These are phyloP conservation scores for Pelargonium cotyledonis DNA, from an alignment of 441 rosid species.

Conservation along the genomic window DNA sequence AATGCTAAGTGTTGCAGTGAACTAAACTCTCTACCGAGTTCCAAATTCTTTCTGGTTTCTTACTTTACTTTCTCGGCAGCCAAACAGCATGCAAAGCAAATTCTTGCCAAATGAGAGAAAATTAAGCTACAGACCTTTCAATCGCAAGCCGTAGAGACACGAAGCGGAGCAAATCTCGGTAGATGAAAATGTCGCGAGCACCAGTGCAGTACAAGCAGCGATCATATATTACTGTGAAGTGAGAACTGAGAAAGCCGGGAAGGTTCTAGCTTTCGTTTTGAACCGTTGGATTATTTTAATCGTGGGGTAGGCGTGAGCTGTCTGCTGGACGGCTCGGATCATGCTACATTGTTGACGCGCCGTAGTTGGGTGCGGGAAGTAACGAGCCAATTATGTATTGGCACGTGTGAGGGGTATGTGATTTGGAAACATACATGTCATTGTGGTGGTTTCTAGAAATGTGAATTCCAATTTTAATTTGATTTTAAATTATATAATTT, in stretches of 20 bases:
- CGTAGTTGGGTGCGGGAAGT: background rate
- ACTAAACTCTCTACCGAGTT: too few relatives aligned
- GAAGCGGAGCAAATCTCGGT: too few relatives aligned
- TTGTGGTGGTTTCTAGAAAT: background rate
- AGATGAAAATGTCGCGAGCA: background rate
- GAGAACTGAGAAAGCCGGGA: background rate
- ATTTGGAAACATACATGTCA: background rate
- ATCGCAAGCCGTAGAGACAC: too few relatives aligned
- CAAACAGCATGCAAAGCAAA: too few relatives aligned
- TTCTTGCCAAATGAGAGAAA: too few relatives aligned
- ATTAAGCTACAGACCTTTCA: too few relatives aligned
- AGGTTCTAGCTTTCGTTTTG: constrained; percentile 2
- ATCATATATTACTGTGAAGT: background rate
- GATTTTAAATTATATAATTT: too few relatives aligned
- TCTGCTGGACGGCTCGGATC: background rate
- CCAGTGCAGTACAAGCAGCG: background rate
- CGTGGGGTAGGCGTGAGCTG: background rate
- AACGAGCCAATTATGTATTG: background rate
- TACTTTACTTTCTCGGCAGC: too few relatives aligned
- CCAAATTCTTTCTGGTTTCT: too few relatives aligned
- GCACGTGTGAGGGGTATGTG: background rate
- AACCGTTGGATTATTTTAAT: background rate
- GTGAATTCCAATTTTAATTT: background rate
- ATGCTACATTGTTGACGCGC: background rate
- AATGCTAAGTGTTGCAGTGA: too few relatives aligned